Conservation (phyloP, 768 basidiomycete species). For the Tulasnella sp. region DNA sequence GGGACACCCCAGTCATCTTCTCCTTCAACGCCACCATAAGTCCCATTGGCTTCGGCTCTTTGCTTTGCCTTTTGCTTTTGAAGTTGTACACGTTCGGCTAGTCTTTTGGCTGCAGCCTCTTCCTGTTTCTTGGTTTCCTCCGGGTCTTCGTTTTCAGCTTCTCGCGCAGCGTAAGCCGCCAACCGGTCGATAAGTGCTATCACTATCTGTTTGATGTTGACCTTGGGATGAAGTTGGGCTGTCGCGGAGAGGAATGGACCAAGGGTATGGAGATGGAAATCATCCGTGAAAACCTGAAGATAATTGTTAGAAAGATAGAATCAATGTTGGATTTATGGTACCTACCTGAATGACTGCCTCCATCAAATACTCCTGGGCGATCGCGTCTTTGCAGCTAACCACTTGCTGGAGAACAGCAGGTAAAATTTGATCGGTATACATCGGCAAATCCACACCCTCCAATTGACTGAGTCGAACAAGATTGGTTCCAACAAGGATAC, state of each 20-base stretch:
- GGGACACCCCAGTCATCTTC: constrained; percentile 15
- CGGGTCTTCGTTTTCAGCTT: constrained; percentile 92
- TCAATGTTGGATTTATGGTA: too few species aligned
- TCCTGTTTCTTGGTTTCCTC: constrained; percentile 89
- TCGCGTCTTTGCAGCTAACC: constrained; percentile 95
- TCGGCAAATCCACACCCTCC: constrained; percentile 88
- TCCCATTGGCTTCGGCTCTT: constrained; percentile 5
- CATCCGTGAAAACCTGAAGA: constrained; percentile 97
- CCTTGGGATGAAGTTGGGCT: constrained; percentile 91
- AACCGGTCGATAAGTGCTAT: constrained; percentile 94
- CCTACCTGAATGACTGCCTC: constrained; percentile 94
- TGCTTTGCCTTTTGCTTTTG: constrained; percentile 49
- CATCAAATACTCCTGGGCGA: constrained; percentile 98
- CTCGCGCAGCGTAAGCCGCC: constrained; percentile 89
- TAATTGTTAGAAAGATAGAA: too few species aligned
- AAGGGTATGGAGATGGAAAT: constrained; percentile 94
- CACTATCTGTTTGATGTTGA: constrained; percentile 97
- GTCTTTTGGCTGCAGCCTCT: constrained; percentile 76
- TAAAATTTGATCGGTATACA: constrained; percentile 77
- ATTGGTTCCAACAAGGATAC: constrained; percentile 95
- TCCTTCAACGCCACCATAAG: constrained; percentile 4
- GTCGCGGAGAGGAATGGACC: constrained; percentile 93
- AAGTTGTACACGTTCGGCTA: constrained; percentile 73
- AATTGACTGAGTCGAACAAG: constrained; percentile 89
- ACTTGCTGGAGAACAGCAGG: constrained; percentile 94